Conservation (phyloP, 495 filamentous ascomycete species). For the Hypomontagnella submonticulosa region DNA sequence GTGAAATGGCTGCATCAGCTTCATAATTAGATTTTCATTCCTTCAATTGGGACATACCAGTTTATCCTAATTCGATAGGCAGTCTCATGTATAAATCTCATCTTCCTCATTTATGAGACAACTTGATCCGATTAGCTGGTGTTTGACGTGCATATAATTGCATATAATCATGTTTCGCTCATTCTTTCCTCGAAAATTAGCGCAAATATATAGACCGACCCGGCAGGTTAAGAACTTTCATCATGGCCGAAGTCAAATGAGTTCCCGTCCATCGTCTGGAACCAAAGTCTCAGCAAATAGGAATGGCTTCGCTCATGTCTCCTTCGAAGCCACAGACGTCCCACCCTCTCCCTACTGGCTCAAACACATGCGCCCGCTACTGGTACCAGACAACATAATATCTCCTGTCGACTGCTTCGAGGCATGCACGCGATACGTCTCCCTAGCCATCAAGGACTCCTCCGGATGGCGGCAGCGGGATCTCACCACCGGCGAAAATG, state of each 20-base stretch:
- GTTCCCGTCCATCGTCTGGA: background rate
- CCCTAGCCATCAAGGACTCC: conserved; percentile 26
- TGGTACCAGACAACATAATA: conserved; percentile 33
- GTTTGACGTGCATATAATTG: too few species aligned
- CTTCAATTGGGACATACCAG: too few species aligned
- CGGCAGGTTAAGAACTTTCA: too few species aligned
- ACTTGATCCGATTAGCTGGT: too few species aligned
- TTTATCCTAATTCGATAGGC: too few species aligned
- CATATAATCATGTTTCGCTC: too few species aligned
- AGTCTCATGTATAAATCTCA: conserved; percentile 1
- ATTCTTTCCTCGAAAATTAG: too few species aligned
- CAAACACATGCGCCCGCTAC: background rate
- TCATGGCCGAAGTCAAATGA: too few species aligned
- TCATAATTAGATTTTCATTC: too few species aligned
- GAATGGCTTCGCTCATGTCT: conserved; percentile 7
- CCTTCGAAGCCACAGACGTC: conserved; percentile 41
- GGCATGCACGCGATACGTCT: conserved; percentile 40
- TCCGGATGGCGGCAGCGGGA: conserved; percentile 1
- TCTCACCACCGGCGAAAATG: conserved; percentile 7
- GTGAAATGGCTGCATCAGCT: too few species aligned
- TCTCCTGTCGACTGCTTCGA: conserved; percentile 36
- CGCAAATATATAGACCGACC: too few species aligned
- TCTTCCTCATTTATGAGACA: conserved; percentile 7
- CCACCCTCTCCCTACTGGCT: conserved; percentile 46
- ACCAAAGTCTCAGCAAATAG: background rate